Evolutionary conservation across 352 stramenopile genomes (phyloP).

Genomic region (Pythium angustatum): DNA sequence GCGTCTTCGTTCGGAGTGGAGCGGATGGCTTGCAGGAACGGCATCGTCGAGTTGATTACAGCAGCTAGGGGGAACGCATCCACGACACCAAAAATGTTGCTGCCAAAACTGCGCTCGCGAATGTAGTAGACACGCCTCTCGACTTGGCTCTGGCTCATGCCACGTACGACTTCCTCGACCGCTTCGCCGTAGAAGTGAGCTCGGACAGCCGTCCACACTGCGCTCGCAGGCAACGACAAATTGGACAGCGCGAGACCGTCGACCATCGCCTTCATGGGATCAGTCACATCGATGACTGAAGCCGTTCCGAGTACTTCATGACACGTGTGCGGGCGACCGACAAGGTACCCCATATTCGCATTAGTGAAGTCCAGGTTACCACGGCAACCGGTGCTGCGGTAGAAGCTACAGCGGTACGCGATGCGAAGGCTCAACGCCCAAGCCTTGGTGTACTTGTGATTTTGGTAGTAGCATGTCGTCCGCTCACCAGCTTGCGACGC

Average conservation of each 20-base stretch:
- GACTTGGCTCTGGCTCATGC: conserved; percentile 22
- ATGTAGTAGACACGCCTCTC: conserved; percentile 18
- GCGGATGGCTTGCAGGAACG: neutral
- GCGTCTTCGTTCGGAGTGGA: neutral
- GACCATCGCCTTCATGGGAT: neutral
- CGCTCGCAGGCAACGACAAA: neutral
- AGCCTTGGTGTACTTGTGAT: neutral
- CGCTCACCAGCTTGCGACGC: too few relatives aligned
- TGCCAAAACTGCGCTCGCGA: conserved; percentile 10
- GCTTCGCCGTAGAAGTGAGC: neutral
- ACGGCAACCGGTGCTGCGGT: conserved; percentile 13
- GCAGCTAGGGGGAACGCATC: conserved; percentile 21
- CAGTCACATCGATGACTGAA: neutral
- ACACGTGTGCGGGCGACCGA: neutral
- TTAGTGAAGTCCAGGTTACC: conserved; percentile 23
- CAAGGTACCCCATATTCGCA: conserved; percentile 14
- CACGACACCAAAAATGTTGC: conserved; percentile 6
- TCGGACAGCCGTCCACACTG: neutral
- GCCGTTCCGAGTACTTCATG: neutral
- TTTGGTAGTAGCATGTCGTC: too few relatives aligned
- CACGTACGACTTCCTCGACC: conserved; percentile 5
- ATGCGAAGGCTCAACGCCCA: neutral
- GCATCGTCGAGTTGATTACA: too few relatives aligned
- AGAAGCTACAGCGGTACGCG: conserved; percentile 16
- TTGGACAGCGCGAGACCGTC: neutral